Percentiles rank a stretch among this genome's conserved stretches.
Conservation (phyloP, 2,329 filamentous ascomycete genomes). For the Falciphora oryzae region DNA sequence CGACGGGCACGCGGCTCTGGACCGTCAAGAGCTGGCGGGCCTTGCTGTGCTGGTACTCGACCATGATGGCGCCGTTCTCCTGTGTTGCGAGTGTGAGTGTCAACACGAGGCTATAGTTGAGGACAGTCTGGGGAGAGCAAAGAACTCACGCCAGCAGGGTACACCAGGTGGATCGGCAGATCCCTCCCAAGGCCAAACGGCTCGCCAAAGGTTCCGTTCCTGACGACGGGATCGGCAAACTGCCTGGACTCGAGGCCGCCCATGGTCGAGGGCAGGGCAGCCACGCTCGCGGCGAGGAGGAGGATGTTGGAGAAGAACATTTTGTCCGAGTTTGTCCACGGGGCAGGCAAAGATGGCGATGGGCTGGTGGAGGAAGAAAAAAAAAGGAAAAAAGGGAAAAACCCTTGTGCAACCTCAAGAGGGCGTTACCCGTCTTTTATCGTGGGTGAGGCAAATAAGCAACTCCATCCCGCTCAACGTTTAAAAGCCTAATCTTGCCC, state of each 20-base stretch:
- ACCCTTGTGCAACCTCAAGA: neutral
- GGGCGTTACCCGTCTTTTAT: neutral
- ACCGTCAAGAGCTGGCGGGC: conserved; percentile 1
- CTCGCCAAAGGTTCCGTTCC: conserved; percentile 1
- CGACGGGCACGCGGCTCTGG: neutral
- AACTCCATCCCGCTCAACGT: neutral
- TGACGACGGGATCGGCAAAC: neutral
- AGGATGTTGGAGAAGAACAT: conserved; percentile 5
- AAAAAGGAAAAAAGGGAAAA: too few species aligned
- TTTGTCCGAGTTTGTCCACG: neutral
- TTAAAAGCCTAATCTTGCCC: neutral
- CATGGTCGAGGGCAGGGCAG: neutral
- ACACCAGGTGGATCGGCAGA: neutral
- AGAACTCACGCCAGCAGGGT: conserved; percentile 2
- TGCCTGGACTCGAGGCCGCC: neutral
- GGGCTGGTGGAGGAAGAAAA: too few species aligned
- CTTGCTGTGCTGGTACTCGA: conserved; percentile 10
- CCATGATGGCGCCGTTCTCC: conserved; percentile 8
- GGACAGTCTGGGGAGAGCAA: neutral
- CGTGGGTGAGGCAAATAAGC: neutral
- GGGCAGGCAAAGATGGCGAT: too few species aligned
- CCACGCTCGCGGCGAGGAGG: conserved; percentile 2
- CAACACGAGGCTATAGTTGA: neutral
- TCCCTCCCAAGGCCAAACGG: neutral
- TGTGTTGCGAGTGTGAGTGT: neutral